Evolutionary conservation across 371 early-diverging fungal species (phyloP), one percentile per base, ranked within the genome.

Genomic region (Nematocida sp.): DNA sequence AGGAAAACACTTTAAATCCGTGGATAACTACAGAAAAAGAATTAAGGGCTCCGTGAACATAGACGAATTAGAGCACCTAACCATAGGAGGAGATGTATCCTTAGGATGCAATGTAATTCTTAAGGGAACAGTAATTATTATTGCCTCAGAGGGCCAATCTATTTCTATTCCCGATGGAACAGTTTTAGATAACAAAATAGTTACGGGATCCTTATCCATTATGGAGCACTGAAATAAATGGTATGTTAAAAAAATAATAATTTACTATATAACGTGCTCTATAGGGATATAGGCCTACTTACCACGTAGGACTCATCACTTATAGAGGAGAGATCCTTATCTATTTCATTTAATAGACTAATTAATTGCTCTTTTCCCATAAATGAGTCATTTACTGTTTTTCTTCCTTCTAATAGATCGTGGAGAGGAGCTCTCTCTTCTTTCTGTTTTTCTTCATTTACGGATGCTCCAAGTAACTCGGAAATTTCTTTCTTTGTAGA

Each of bases 141-240:
- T 95, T 13, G 95, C 97, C 39, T 94, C 93, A 83, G 90, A 93
- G 59, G 94, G 93, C 35, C 87, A 87, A 39, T 87, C 91, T 51
- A 96, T 96, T 67, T 91, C 94, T 83, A 93, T 97, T 77, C 96
- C 99, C n/a, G 90, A 93, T 32, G 94, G 95, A 30, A 86, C 94
- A n/a, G 87, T 94, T 47, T 85, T 96, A 60, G 94, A 96, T 79
- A 94, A 95, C 86, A 95, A 94, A 86, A 94, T 98, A 26, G 90
- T 98, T 25, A 90, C 90, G 78, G 97, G 97, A 55, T 92, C 93
- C 84, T 85, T 96, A 55, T 90, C 93, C 76, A 94, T 87, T 57
- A 79, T 77, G 75, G 83, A 84, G 28, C 81, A 81, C 66, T 85
- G 81, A 79, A n/a, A n/a, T n/a, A n/a, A n/a, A n/a, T n/a, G n/a